Evolutionary conservation across 2,329 filamentous ascomycete species (phyloP), one percentile per base, ranked within the genome.

Genomic region (Fusarium sp.): DNA sequence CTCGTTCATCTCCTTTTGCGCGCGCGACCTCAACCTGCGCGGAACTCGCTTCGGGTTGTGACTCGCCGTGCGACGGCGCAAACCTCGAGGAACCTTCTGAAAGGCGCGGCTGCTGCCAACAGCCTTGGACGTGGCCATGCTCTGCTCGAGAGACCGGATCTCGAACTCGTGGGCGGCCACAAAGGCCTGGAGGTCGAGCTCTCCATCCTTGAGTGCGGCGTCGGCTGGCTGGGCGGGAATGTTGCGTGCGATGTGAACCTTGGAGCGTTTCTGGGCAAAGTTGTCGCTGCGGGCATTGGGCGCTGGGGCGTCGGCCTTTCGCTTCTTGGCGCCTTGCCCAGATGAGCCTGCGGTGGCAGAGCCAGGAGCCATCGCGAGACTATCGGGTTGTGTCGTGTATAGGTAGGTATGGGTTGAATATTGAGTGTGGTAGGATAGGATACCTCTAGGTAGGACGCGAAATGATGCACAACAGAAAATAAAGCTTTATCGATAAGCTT

Each of bases 11-110:
- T 96, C 87, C 67, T 80, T 82, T 73, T 83, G 86, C 1, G 93
- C 93, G 71, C 91, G 86, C 38, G 81, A 81, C 61, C 91, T 87
- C 75, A 98, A 81, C 67, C 93, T 84, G 76, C 90, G 91, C 2
- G 96, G 96, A 14, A 99, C 90, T 67, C 91, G 88, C 81, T 95
- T 97, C 34, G 92, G 91, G 85, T 99, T 97, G 81, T 99, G 96
- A 78, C 93, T 97, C 18, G 95, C 96, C 0, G 95, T 97, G 73
- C 96, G 86, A 69, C 96, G 86, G 70, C 96, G 86, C 86, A 99
- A 82, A 54, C 90, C 89, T 71, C 93, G 88, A 1, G 96, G 96
- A 5, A 99, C 91, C 72, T 93, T 88, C 79, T 99, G 96, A 76
- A 98, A 98, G 13, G 95, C 94, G 56, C 95, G 87, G 62, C 88